phyloP scores from a whole-genome alignment of 805 yeast genomes.

The Candida tibetensis region DNA sequence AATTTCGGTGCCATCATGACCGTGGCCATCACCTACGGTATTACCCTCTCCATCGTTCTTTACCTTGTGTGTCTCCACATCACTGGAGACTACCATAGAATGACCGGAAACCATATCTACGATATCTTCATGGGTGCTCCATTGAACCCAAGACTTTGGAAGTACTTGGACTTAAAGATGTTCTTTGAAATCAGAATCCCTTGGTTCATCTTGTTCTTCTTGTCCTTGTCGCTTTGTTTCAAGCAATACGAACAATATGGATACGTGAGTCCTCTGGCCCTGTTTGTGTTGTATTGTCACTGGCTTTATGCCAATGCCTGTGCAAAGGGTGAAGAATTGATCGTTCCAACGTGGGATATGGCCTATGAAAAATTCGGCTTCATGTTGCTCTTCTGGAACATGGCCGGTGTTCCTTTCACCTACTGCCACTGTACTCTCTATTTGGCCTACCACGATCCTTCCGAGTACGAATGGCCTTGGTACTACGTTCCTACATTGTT shows the following conservation, averaged over 20 bases:
- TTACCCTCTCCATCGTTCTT: slow-evolving; percentile 61
- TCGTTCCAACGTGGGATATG: slow-evolving; percentile 99
- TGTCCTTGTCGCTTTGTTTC: slow-evolving; percentile 69
- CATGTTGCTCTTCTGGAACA: slow-evolving; percentile 98
- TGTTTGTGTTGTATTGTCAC: slow-evolving; percentile 74
- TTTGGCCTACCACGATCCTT: slow-evolving; percentile 78
- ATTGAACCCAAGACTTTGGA: slow-evolving; percentile 91
- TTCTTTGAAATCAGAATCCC: slow-evolving; percentile 97
- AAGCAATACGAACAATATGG: slow-evolving; percentile 85
- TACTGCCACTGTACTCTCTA: slow-evolving; percentile 91
- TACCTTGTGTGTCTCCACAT: slow-evolving; percentile 66
- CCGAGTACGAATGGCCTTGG: slow-evolving; percentile 73
- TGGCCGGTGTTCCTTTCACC: slow-evolving; percentile 98
- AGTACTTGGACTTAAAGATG: slow-evolving; percentile 85
- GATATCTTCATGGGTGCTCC: slow-evolving; percentile 98
- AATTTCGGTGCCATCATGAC: slow-evolving; percentile 91
- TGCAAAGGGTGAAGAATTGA: slow-evolving; percentile 95
- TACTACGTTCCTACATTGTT: slow-evolving; percentile 57
- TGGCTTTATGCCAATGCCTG: slow-evolving; percentile 97
- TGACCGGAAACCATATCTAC: slow-evolving; percentile 88
- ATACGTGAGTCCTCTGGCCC: slow-evolving; percentile 69
- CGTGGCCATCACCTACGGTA: slow-evolving; percentile 80
- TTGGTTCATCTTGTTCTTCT: slow-evolving; percentile 86
- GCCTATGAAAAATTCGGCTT: slow-evolving; percentile 99
- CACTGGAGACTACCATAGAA: slow-evolving; percentile 76